Percentiles rank a stretch among this genome's conserved stretches.
These are phyloP conservation scores for Pseudozyma sp. DNA, from an alignment of 1,284 basidiomycete genomes.

Conservation along the genomic window DNA sequence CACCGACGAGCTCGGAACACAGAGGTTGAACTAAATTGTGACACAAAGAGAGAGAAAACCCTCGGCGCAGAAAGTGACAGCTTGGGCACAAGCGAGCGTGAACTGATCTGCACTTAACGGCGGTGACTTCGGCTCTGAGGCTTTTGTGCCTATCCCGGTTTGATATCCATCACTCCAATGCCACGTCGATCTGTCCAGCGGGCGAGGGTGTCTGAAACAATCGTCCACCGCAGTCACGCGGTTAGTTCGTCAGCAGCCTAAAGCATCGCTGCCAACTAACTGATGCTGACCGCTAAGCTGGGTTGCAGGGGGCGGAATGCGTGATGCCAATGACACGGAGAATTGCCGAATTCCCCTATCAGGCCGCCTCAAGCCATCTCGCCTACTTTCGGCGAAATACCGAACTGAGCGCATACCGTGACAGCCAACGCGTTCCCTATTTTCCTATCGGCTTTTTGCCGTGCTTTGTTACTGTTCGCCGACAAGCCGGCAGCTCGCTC, in stretches of 20 bases:
- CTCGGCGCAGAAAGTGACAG: neutral
- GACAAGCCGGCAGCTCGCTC: neutral
- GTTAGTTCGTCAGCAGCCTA: no score
- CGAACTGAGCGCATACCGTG: neutral
- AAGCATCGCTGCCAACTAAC: no score
- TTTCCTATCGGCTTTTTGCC: neutral
- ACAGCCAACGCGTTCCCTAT: neutral
- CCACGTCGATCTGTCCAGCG: neutral
- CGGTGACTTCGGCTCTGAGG: neutral
- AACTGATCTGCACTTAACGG: neutral
- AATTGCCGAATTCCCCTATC: neutral
- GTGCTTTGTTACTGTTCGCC: neutral
- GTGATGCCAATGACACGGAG: neutral
- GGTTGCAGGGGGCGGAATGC: no score
- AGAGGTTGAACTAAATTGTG: no score
- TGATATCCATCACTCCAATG: neutral
- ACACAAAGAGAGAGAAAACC: no score
- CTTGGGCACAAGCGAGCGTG: neutral
- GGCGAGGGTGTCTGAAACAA: no score
- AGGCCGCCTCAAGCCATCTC: no score
- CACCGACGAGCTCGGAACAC: no score
- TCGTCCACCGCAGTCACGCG: no score
- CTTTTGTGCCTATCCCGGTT: neutral
- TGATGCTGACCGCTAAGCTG: no score
- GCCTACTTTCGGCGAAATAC: neutral